Conservation (phyloP, 1,284 basidiomycete genomes). For the Sporisorium scitamineum region DNA sequence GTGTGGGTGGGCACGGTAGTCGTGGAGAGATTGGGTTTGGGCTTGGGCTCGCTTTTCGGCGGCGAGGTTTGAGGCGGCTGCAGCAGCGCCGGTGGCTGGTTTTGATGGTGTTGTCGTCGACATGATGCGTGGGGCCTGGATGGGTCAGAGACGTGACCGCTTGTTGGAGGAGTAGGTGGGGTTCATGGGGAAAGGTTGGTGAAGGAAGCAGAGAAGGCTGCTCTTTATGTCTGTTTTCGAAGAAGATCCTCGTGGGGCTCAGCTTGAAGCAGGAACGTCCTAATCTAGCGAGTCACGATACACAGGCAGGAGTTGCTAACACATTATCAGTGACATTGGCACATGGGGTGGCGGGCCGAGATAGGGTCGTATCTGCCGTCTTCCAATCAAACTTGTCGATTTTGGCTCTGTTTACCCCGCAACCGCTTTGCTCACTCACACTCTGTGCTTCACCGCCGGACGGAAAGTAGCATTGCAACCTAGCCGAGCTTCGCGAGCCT, state of each 20-base stretch:
- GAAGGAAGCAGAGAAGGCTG: not conserved
- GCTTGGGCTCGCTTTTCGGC: conserved; percentile 31
- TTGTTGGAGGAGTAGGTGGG: not conserved
- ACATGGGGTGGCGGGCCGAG: too few relatives aligned
- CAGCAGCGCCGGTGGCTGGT: not conserved
- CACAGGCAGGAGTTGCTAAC: too few relatives aligned
- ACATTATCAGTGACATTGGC: not conserved
- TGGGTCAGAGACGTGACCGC: not conserved
- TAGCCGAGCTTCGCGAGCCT: too few relatives aligned
- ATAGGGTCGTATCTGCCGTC: not conserved
- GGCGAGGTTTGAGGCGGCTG: conserved; percentile 3
- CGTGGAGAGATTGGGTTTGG: conserved; percentile 33
- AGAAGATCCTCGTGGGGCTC: not conserved
- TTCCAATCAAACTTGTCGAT: not conserved
- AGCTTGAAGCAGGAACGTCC: not conserved
- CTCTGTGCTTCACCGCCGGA: too few relatives aligned
- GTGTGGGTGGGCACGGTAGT: conserved; percentile 22
- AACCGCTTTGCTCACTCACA: not conserved
- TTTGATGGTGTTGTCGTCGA: not conserved
- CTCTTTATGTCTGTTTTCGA: not conserved
- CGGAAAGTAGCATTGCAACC: not conserved
- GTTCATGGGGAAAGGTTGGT: not conserved
- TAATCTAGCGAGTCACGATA: not conserved
- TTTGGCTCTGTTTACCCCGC: not conserved
- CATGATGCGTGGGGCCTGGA: too few relatives aligned